Base-by-base conservation (phyloP, 306 rosid genomes). In the Carpinus fangiana region DNA sequence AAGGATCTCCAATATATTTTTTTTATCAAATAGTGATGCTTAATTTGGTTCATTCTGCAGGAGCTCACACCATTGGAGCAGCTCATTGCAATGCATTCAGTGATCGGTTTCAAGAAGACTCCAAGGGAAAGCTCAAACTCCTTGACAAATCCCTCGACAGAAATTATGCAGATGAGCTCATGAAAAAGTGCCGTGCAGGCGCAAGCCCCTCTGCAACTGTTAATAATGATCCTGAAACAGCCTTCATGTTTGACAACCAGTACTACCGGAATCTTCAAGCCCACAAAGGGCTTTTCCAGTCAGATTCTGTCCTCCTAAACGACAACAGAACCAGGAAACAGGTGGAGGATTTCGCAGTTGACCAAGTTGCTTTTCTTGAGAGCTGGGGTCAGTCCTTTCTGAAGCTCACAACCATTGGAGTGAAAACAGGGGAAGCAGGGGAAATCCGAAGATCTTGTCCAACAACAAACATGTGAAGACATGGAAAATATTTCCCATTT, bases 11-110 rank as follows among this genome's bases (percentile, higher is more conserved):
- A n/a, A n/a, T n/a, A n/a, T n/a, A n/a, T n/a, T n/a, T n/a, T n/a
- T n/a, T n/a, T n/a, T n/a, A n/a, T n/a, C n/a, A n/a, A n/a, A n/a
- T n/a, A n/a, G 78, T 74, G 43, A 46, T 65, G 17, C 12, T 70
- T 41, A 41, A 41, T 41, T 72, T 55, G 75, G 4, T 61, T 31
- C 34, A 31, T 31, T 59, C 46, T 77, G 74, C 85, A 93, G 97
- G 97, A 57, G 94, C 97, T 71, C 97, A 94, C 82, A 94, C 97
- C 11, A 88, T 94, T 70, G 97, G 98, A 78, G 31, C 78, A 45
- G 89, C 97, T 60, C 94, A 92, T 62, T 94, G 98, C 85, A 78
- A 74, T 41, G 87, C 98, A 73, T 90, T 94, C 81, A 89, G 88
- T 12, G 89, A 70, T 60, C 85, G 97, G 1, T 94, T 94, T 82